Percentiles rank a stretch among this genome's conserved stretches.
Conservation (phyloP, 1,284 basidiomycete species). For the Tilletia horrida region DNA sequence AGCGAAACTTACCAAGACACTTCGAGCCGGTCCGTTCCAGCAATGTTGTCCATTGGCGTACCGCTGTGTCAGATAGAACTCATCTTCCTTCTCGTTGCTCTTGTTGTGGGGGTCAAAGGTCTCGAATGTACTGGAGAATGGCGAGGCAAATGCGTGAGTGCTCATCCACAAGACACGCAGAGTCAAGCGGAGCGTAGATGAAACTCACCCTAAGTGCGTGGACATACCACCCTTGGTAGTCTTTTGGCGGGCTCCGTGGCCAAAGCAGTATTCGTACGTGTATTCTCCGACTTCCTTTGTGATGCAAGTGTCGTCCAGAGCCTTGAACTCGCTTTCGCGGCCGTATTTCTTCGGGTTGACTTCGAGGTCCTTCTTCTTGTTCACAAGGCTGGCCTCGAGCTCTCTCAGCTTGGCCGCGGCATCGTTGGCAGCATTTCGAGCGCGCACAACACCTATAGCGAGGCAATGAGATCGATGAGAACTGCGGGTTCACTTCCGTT, state of each 20-base stretch:
- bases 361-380: slow-evolving; percentile 60
- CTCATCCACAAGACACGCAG: neutral
- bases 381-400: slow-evolving; percentile 61
- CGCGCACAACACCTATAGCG: slow-evolving; percentile 43
- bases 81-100: slow-evolving; percentile 62
- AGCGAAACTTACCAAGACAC: slow-evolving; percentile 63
- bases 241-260: slow-evolving; percentile 81
- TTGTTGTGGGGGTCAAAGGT: slow-evolving; percentile 79
- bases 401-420: slow-evolving; percentile 41
- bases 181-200: neutral
- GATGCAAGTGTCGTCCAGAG: slow-evolving; percentile 78
- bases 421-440: slow-evolving; percentile 61
- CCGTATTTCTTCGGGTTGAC: slow-evolving; percentile 70
- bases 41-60: slow-evolving; percentile 77
- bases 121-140: slow-evolving; percentile 23
- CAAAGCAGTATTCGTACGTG: slow-evolving; percentile 94
- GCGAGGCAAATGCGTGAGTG: neutral
- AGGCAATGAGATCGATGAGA: neutral
- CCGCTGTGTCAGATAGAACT: slow-evolving; percentile 74
- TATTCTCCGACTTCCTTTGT: slow-evolving; percentile 79
- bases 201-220: slow-evolving; percentile 69
- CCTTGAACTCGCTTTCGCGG: slow-evolving; percentile 86
- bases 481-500: too few species aligned
- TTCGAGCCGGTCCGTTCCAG: slow-evolving; percentile 94
- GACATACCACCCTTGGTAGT: slow-evolving; percentile 74